Conservation (phyloP, 2,329 filamentous ascomycete genomes). For the Phyllosticta citrichinensis region DNA sequence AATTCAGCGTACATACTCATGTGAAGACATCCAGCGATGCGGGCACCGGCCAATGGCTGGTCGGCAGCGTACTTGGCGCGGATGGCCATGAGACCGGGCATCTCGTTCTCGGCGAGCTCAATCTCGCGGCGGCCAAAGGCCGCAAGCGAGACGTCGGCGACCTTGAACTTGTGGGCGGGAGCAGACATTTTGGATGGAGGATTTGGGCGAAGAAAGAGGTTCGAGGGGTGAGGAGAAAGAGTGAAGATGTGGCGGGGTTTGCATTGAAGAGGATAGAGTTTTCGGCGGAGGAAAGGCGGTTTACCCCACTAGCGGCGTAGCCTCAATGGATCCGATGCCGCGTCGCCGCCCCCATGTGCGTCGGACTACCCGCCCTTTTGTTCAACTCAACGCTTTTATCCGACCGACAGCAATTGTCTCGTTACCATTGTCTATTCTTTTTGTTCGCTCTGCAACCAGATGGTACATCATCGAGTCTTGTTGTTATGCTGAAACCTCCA, state of each 20-base stretch:
- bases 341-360: background rate
- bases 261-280: conserved; percentile 4
- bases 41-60: conserved; percentile 88
- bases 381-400: background rate
- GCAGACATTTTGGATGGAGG: conserved; percentile 48
- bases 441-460: background rate
- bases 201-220: conserved; percentile 10
- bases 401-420: background rate
- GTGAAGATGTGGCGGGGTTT: conserved; percentile 12
- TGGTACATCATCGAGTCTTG: background rate
- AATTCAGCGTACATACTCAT: conserved; percentile 57
- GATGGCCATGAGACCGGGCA: conserved; percentile 96
- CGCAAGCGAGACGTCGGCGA: conserved; percentile 92
- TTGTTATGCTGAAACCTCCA: background rate
- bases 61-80: conserved; percentile 82
- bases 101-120: conserved; percentile 82
- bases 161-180: conserved; percentile 91
- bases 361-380: background rate
- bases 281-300: background rate
- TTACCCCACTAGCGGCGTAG: background rate
- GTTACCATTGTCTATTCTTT: background rate
- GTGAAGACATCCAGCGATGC: conserved; percentile 96
- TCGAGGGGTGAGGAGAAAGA: conserved; percentile 14
- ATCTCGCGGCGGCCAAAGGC: conserved; percentile 99
- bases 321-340: background rate